A percentile compares a stretch with the other conserved stretches of the same genome.
Conservation (phyloP, 2,329 filamentous ascomycete species). For the Colletotrichum eleusines region DNA sequence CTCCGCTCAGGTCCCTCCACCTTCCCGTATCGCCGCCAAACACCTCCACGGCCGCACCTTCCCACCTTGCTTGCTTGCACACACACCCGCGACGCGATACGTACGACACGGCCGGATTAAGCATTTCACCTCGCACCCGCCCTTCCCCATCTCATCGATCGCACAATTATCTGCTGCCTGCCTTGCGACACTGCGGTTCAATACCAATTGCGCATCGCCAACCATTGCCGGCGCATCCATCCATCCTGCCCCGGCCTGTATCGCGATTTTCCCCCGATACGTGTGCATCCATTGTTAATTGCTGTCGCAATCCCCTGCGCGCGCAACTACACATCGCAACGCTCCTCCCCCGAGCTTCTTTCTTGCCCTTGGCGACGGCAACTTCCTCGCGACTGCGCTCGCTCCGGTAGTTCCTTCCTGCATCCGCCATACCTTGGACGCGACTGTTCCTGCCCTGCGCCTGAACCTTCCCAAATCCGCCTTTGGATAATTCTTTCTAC, state of each 20-base stretch:
- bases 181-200: slow-evolving; percentile 10
- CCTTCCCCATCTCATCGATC: neutral
- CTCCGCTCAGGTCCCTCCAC: slow-evolving; percentile 53
- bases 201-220: slow-evolving; percentile 19
- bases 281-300: slow-evolving; percentile 16
- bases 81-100: slow-evolving; percentile 20
- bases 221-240: slow-evolving; percentile 14
- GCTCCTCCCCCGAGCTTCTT: slow-evolving; percentile 12
- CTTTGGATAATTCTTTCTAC: neutral
- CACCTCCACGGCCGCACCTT: slow-evolving; percentile 15
- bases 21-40: slow-evolving; percentile 38
- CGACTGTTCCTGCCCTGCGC: neutral
- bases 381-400: slow-evolving; percentile 6
- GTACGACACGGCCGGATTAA: slow-evolving; percentile 34
- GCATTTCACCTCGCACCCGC: slow-evolving; percentile 13
- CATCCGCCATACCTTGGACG: neutral
- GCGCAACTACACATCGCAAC: slow-evolving; percentile 21
- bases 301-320: slow-evolving; percentile 8
- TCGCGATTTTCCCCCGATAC: slow-evolving; percentile 3
- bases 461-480: neutral
- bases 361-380: slow-evolving; percentile 12
- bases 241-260: neutral
- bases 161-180: slow-evolving; percentile 8
- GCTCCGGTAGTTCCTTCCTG: slow-evolving; percentile 12
- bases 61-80: too few species aligned